Evolutionary conservation across 495 filamentous ascomycete species (phyloP).

Genomic region (Aspergillus bertholletiae): DNA sequence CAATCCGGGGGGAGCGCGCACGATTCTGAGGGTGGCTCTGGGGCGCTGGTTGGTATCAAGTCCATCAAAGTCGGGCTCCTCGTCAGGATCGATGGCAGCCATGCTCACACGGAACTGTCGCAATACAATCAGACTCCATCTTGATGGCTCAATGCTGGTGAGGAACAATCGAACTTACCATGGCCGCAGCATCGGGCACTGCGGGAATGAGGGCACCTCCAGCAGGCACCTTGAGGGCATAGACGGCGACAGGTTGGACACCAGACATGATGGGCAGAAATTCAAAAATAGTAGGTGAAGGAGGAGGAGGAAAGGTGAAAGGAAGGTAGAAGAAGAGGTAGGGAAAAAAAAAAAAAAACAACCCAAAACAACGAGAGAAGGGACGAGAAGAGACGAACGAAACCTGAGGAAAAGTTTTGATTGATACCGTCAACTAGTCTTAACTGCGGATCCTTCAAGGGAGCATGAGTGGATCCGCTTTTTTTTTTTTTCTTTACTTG

Average conservation of each 20-base stretch:
- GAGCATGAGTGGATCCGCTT: slow-evolving; percentile 4
- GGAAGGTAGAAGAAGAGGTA: slow-evolving; percentile 23
- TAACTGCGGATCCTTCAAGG: slow-evolving; percentile 9
- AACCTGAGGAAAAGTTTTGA: slow-evolving; percentile 11
- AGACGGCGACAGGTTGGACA: slow-evolving; percentile 76
- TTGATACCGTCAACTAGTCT: not conserved
- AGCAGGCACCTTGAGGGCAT: slow-evolving; percentile 81
- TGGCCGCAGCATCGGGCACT: slow-evolving; percentile 68
- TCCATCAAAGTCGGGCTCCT: slow-evolving; percentile 61
- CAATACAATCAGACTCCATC: not conserved
- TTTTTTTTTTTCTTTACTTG: slow-evolving; percentile 21
- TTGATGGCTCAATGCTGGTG: not conserved
- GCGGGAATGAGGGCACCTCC: slow-evolving; percentile 74
- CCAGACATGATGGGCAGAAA: slow-evolving; percentile 44
- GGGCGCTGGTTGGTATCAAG: slow-evolving; percentile 56
- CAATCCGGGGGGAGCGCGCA: slow-evolving; percentile 60
- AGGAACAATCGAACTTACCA: slow-evolving; percentile 57
- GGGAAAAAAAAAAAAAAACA: slow-evolving; percentile 19
- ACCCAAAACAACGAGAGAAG: slow-evolving; percentile 9
- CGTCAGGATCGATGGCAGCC: slow-evolving; percentile 93
- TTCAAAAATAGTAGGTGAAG: not conserved
- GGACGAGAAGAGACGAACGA: slow-evolving; percentile 6
- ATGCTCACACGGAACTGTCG: slow-evolving; percentile 90
- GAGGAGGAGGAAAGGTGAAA: slow-evolving; percentile 9
- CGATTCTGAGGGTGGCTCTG: slow-evolving; percentile 84